Evolutionary conservation across 108 stramenopile genomes (phyloP).

Genomic region (Nannochloropsis gaditana): DNA sequence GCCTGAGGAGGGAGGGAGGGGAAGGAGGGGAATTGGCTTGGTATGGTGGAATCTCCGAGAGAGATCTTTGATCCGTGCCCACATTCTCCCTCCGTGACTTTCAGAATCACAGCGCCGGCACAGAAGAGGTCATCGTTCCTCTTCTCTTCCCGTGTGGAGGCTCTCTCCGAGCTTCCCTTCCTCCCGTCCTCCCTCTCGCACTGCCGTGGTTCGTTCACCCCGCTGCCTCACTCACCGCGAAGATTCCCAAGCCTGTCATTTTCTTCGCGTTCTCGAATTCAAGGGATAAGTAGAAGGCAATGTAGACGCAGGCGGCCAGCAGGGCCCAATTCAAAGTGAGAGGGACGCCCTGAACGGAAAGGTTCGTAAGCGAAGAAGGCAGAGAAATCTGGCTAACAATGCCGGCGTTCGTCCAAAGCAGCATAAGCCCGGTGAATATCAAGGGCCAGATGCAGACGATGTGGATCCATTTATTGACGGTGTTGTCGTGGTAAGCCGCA

Average conservation of each 20-base stretch:
- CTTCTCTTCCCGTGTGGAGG: not conserved
- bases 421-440: constrained; percentile 25
- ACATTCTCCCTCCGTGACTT: too few relatives aligned
- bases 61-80: too few relatives aligned
- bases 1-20: not conserved
- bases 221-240: not conserved
- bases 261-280: not conserved
- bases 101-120: too few relatives aligned
- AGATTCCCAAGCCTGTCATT: not conserved
- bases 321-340: constrained; percentile 15
- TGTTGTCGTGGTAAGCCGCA: constrained; percentile 28
- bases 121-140: not conserved
- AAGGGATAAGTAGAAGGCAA: constrained; percentile 23
- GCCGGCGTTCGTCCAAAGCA: not conserved
- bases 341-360: constrained; percentile 21
- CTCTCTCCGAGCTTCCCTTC: not conserved
- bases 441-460: constrained; percentile 28
- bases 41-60: too few relatives aligned
- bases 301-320: not conserved
- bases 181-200: not conserved
- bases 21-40: too few relatives aligned
- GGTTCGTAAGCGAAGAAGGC: not conserved
- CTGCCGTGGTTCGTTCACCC: not conserved
- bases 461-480: constrained; percentile 36
- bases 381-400: not conserved